A percentile compares a stretch with the other conserved stretches of the same genome.
These are phyloP conservation scores for Cyberlindnera lachancei DNA, from an alignment of 805 yeast genomes.

Conservation along the genomic window DNA sequence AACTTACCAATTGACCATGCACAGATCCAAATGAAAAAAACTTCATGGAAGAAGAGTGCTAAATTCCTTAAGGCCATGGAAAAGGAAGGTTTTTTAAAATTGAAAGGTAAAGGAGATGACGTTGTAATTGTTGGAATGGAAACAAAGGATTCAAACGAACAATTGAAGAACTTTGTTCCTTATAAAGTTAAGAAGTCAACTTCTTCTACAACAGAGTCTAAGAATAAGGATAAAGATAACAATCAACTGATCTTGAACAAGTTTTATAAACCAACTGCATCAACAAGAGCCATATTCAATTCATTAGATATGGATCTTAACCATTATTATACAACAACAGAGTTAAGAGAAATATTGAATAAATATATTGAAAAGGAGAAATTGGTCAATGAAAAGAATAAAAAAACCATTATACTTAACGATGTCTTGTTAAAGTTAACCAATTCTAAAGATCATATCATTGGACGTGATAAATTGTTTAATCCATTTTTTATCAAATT, in stretches of 20 bases:
- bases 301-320: slow-evolving; percentile 30
- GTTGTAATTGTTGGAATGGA: slow-evolving; percentile 48
- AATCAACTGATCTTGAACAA: slow-evolving; percentile 39
- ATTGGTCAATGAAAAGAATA: slow-evolving; percentile 44
- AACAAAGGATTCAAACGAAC: slow-evolving; percentile 35
- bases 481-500: slow-evolving; percentile 39
- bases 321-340: slow-evolving; percentile 42
- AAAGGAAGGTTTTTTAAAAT: slow-evolving; percentile 56
- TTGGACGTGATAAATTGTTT: slow-evolving; percentile 29
- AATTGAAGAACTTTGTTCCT: slow-evolving; percentile 54
- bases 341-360: slow-evolving; percentile 45
- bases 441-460: slow-evolving; percentile 20
- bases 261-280: slow-evolving; percentile 50
- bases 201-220: slow-evolving; percentile 13
- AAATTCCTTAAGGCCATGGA: slow-evolving; percentile 85
- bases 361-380: slow-evolving; percentile 47
- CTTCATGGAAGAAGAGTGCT: slow-evolving; percentile 85
- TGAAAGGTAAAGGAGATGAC: slow-evolving; percentile 85
- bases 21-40: slow-evolving; percentile 58
- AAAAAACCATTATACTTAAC: slow-evolving; percentile 49
- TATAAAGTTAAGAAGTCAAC: slow-evolving; percentile 32
- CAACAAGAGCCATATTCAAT: slow-evolving; percentile 40
- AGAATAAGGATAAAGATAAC: slow-evolving; percentile 21
- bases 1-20: slow-evolving; percentile 67
- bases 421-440: slow-evolving; percentile 40